Percentiles rank a stretch among this genome's conserved stretches.
Evolutionary conservation across 495 filamentous ascomycete species (phyloP).

Genomic region (Aspergillus ellipticus): DNA sequence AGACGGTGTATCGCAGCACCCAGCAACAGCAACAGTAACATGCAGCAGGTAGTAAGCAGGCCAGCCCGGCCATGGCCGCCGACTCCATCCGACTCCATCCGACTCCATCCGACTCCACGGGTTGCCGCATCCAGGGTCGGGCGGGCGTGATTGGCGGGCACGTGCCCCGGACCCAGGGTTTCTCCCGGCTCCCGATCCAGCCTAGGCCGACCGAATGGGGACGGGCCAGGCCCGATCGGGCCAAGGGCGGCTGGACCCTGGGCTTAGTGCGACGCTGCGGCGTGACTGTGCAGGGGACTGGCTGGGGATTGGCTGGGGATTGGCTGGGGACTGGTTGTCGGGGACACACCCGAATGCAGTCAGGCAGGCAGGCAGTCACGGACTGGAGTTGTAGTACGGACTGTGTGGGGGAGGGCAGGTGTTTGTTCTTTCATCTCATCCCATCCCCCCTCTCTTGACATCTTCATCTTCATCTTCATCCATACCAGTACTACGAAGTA

Average conservation of each 20-base stretch:
- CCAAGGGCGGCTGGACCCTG: neutral
- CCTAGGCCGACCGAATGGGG: neutral
- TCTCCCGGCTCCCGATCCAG: neutral
- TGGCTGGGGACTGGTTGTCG: conserved; percentile 21
- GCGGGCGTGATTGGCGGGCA: neutral
- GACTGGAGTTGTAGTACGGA: too few species aligned
- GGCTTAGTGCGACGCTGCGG: neutral
- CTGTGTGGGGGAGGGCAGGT: too few species aligned
- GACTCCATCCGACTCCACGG: too few species aligned
- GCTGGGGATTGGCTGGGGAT: neutral
- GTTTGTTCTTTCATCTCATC: conserved; percentile 1
- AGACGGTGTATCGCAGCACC: too few species aligned
- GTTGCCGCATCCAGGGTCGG: neutral
- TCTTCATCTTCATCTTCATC: neutral
- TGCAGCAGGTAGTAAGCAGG: too few species aligned
- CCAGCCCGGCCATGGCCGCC: too few species aligned
- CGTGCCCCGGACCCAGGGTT: neutral
- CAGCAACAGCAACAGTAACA: too few species aligned
- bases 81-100: too few species aligned
- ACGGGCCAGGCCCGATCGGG: neutral
- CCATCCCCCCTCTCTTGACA: conserved; percentile 3
- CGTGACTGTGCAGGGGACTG: neutral
- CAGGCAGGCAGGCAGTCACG: too few species aligned
- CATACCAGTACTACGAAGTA: too few species aligned
- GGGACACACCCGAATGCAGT: conserved; percentile 23